phyloP scores from a whole-genome alignment of 352 stramenopile genomes.

The Pythium insidiosum region DNA sequence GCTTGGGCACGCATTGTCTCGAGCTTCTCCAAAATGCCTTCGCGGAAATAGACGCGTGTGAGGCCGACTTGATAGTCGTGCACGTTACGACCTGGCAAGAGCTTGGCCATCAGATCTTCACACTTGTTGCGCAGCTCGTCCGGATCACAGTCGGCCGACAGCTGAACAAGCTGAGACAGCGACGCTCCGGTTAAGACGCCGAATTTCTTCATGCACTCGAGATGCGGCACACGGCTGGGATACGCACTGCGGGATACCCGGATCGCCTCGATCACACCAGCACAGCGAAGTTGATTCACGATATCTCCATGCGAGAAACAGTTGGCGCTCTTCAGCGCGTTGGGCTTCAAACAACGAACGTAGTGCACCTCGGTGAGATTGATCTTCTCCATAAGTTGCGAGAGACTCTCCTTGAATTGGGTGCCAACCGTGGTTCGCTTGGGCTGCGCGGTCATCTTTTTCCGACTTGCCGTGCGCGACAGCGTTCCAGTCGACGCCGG shows the following conservation, averaged over 20 bases:
- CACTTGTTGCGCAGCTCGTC: constrained; percentile 48
- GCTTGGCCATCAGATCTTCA: constrained; percentile 55
- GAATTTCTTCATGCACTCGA: constrained; percentile 81
- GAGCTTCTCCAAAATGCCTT: constrained; percentile 72
- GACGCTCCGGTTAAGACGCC: constrained; percentile 22
- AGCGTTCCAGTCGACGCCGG: neutral
- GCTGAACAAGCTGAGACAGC: constrained; percentile 20
- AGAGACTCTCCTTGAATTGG: constrained; percentile 82
- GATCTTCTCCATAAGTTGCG: constrained; percentile 84
- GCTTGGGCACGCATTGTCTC: constrained; percentile 67
- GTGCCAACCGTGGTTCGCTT: constrained; percentile 71
- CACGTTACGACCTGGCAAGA: constrained; percentile 65
- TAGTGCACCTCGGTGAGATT: constrained; percentile 81
- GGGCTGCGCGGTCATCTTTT: constrained; percentile 47
- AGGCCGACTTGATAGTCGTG: constrained; percentile 83
- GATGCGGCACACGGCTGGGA: constrained; percentile 66
- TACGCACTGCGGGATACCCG: constrained; percentile 83
- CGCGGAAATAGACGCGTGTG: constrained; percentile 81
- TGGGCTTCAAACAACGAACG: constrained; percentile 82
- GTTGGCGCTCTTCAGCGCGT: constrained; percentile 60
- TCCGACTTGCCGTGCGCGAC: constrained; percentile 12
- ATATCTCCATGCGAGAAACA: constrained; percentile 68
- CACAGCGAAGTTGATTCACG: constrained; percentile 77
- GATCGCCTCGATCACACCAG: constrained; percentile 83
- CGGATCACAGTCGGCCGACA: constrained; percentile 36